Conservation (phyloP, 306 rosid genomes). For the Malus orientalis region DNA sequence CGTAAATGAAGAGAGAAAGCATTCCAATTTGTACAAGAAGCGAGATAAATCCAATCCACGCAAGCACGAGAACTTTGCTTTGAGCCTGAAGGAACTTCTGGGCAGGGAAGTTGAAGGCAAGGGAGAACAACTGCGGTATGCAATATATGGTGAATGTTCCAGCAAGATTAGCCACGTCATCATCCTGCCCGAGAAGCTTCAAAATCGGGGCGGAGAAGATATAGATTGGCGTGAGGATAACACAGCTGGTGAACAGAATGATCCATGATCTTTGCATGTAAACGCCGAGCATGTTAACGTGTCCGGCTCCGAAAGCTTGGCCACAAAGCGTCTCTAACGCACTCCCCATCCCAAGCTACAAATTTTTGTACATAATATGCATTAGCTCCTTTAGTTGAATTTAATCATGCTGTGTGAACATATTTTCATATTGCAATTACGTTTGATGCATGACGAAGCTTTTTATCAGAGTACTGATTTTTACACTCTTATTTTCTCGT, state of each 20-base stretch:
- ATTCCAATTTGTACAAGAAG: conserved; percentile 40
- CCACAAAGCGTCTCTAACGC: conserved; percentile 90
- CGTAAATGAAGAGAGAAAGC: conserved; percentile 57
- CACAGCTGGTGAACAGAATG: conserved; percentile 39
- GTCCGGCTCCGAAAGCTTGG: conserved; percentile 94
- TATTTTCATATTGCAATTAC: background rate
- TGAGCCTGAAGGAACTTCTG: conserved; percentile 87
- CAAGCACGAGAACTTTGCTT: conserved; percentile 61
- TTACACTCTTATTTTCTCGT: background rate
- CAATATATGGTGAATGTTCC: conserved; percentile 42
- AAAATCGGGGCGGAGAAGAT: conserved; percentile 59
- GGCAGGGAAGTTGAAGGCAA: conserved; percentile 62
- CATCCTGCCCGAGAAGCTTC: conserved; percentile 61
- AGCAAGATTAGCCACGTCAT: conserved; percentile 63
- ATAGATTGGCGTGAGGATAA: conserved; percentile 58
- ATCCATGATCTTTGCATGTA: conserved; percentile 91
- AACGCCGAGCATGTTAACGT: conserved; percentile 60
- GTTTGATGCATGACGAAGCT: background rate
- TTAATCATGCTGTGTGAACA: background rate
- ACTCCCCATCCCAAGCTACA: conserved; percentile 81
- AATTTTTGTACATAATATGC: background rate
- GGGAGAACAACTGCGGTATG: conserved; percentile 70
- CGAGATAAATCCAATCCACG: conserved; percentile 60
- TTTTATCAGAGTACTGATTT: too few species aligned
- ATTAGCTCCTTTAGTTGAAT: background rate